A percentile compares a stretch with the other conserved stretches of the same genome.
Conservation (phyloP, 306 rosid species). For the Casuarina glauca region DNA sequence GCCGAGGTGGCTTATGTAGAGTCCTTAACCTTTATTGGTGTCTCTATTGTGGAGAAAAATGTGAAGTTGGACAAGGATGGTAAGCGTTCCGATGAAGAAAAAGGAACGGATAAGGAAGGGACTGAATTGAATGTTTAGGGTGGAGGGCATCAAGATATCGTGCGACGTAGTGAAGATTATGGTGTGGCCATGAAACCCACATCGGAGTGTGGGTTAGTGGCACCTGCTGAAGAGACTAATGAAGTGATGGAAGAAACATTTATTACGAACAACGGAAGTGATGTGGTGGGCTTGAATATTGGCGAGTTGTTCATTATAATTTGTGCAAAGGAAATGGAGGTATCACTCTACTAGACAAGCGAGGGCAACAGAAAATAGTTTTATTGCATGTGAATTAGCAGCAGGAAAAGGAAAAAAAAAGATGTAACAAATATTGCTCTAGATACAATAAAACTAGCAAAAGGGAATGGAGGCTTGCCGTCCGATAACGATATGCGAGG, state of each 20-base stretch:
- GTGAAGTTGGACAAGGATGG: background rate
- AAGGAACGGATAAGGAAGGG: conserved; percentile 18
- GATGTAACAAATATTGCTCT: conserved; percentile 24
- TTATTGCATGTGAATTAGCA: conserved; percentile 5
- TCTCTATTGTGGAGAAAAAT: conserved; percentile 17
- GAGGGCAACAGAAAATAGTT: conserved; percentile 13
- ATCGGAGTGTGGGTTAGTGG: conserved; percentile 10
- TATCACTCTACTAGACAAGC: conserved; percentile 9
- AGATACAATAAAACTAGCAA: conserved; percentile 16
- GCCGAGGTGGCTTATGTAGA: conserved; percentile 18
- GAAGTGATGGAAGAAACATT: conserved; percentile 21
- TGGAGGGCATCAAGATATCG: conserved; percentile 21
- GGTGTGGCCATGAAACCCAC: background rate
- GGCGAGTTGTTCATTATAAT: conserved; percentile 6
- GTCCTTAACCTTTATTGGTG: conserved; percentile 6
- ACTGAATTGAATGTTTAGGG: conserved; percentile 12
- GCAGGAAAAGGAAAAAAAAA: background rate
- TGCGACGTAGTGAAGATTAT: conserved; percentile 13
- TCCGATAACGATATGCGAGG: conserved; percentile 31
- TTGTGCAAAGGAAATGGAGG: background rate
- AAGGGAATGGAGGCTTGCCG: conserved; percentile 16
- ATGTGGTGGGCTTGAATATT: conserved; percentile 5
- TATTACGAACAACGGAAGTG: conserved; percentile 8
- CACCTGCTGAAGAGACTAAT: conserved; percentile 3
- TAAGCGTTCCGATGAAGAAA: conserved; percentile 24